A percentile compares a stretch with the other conserved stretches of the same genome.
These are phyloP conservation scores for Saitozyma podzolica DNA, from an alignment of 768 basidiomycete species.

Conservation along the genomic window DNA sequence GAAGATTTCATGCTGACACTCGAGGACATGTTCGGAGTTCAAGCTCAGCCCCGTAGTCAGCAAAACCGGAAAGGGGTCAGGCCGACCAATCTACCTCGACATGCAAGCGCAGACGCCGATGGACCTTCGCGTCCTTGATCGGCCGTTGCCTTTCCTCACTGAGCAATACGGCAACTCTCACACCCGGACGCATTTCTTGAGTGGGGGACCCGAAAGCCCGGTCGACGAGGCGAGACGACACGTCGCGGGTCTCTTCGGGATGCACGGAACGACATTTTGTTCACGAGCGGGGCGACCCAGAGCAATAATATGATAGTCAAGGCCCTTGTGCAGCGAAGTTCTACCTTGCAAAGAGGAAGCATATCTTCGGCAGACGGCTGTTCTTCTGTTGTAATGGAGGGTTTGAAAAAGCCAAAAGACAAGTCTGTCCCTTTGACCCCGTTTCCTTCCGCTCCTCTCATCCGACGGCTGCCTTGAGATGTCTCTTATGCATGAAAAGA, in stretches of 20 bases:
- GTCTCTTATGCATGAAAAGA: no score
- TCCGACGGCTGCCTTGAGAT: no score
- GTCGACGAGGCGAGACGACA: slow-evolving; percentile 92
- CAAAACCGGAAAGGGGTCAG: slow-evolving; percentile 44
- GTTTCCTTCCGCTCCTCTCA: no score
- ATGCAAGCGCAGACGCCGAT: slow-evolving; percentile 99
- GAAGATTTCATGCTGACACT: no score
- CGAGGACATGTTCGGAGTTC: slow-evolving; percentile 51
- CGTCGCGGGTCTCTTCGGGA: slow-evolving; percentile 92
- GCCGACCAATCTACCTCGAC: slow-evolving; percentile 94
- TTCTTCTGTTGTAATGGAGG: no score
- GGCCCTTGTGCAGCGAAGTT: slow-evolving; percentile 93
- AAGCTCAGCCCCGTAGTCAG: slow-evolving; percentile 47
- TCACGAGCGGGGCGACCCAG: slow-evolving; percentile 97
- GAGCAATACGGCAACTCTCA: slow-evolving; percentile 98
- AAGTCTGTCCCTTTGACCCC: no score
- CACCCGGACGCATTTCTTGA: slow-evolving; percentile 96
- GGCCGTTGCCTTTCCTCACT: slow-evolving; percentile 94
- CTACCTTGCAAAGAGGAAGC: slow-evolving; percentile 86
- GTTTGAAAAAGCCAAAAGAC: no score
- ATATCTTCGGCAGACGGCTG: slow-evolving; percentile 93
- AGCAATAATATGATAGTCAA: slow-evolving; percentile 97
- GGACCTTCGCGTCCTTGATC: slow-evolving; percentile 93
- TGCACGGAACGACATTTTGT: slow-evolving; percentile 90
- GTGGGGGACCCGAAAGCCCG: slow-evolving; percentile 96